Evolutionary conservation across 2,329 filamentous ascomycete species (phyloP).

Genomic region (Paecilomyces variotii): DNA sequence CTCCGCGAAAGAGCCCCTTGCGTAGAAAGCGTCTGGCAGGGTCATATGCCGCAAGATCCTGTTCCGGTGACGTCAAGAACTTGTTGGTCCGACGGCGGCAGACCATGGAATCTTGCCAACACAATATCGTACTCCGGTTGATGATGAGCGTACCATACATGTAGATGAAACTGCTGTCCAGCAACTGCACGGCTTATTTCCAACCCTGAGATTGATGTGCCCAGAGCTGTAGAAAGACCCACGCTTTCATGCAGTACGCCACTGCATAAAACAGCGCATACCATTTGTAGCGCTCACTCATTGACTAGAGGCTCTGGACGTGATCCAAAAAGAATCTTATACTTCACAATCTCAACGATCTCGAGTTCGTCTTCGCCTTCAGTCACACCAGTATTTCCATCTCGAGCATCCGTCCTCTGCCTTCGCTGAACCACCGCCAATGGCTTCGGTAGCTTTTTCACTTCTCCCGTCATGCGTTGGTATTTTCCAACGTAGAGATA

Average conservation of each 20-base stretch:
- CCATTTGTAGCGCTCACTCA: slow-evolving; percentile 12
- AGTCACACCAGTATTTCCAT: slow-evolving; percentile 18
- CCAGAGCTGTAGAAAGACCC: background rate
- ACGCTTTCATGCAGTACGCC: background rate
- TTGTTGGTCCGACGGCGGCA: too few relatives aligned
- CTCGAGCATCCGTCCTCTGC: slow-evolving; percentile 10
- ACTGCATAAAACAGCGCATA: background rate
- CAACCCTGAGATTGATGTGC: background rate
- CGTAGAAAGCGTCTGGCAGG: background rate
- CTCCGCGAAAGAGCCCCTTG: background rate
- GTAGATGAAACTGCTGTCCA: too few relatives aligned
- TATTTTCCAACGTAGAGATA: slow-evolving; percentile 84
- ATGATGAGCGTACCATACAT: too few relatives aligned
- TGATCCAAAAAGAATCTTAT: slow-evolving; percentile 76
- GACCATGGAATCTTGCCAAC: too few relatives aligned
- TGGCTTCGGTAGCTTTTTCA: slow-evolving; percentile 74
- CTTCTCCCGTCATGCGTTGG: slow-evolving; percentile 80
- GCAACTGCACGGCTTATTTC: background rate
- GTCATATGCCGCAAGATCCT: background rate
- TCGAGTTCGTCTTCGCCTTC: slow-evolving; percentile 40
- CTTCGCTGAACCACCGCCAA: slow-evolving; percentile 67
- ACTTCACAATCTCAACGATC: slow-evolving; percentile 77
- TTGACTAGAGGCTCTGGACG: slow-evolving; percentile 74
- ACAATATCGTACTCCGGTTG: too few relatives aligned
- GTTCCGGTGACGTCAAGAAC: too few relatives aligned